Evolutionary conservation across 306 rosid species (phyloP).

Genomic region (Cicer yamashitae): DNA sequence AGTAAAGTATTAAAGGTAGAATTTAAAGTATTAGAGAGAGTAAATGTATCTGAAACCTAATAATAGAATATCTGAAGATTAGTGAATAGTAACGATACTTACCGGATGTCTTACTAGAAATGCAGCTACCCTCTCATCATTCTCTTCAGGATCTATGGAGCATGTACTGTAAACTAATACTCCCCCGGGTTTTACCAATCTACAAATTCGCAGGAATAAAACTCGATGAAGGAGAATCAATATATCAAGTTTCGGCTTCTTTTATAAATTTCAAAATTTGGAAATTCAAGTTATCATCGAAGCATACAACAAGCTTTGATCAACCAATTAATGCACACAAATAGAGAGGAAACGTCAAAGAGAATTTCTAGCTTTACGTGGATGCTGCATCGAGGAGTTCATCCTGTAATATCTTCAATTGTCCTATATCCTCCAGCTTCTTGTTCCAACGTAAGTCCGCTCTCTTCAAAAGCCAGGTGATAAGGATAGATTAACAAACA

Average conservation of each 20-base stretch:
- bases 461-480: conserved; percentile 62
- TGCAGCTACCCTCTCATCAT: conserved; percentile 76
- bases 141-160: conserved; percentile 94
- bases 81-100: conserved; percentile 34
- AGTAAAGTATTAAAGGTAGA: not conserved
- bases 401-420: conserved; percentile 77
- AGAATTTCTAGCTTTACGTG: conserved; percentile 53
- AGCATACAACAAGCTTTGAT: conserved; percentile 31
- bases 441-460: conserved; percentile 91
- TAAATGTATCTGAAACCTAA: not conserved
- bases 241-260: conserved; percentile 26
- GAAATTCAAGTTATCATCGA: conserved; percentile 11
- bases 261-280: not conserved
- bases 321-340: not conserved
- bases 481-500: conserved; percentile 34
- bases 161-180: conserved; percentile 83
- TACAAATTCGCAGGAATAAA: conserved; percentile 47
- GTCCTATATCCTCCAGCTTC: conserved; percentile 72
- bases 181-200: conserved; percentile 89
- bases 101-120: conserved; percentile 87
- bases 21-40: not conserved
- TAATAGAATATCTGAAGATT: conserved; percentile 17
- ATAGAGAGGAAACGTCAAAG: conserved; percentile 7
- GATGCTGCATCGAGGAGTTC: conserved; percentile 84
- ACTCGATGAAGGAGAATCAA: conserved; percentile 6